phyloP scores from a whole-genome alignment of 345 rosid species.

The Melaleuca quinquenervia region DNA sequence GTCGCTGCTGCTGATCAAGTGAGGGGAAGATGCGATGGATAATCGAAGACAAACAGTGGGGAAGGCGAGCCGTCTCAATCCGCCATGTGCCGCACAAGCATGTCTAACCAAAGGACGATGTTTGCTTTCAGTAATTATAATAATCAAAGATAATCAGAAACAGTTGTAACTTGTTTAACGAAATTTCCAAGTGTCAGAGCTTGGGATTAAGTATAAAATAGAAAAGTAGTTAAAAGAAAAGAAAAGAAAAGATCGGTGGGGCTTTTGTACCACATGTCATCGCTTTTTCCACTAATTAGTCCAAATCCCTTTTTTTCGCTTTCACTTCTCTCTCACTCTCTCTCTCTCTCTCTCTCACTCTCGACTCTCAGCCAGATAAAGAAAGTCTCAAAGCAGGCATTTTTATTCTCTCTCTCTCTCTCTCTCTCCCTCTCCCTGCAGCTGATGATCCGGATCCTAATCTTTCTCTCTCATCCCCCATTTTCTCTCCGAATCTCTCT shows the following conservation, averaged over 20 bases:
- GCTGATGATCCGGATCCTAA: conserved; percentile 15
- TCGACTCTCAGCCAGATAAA: background rate
- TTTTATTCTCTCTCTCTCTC: background rate
- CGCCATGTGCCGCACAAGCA: background rate
- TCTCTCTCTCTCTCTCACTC: background rate
- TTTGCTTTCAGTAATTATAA: background rate
- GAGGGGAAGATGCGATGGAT: background rate
- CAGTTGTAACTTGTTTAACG: background rate
- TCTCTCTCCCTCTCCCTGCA: conserved; percentile 15
- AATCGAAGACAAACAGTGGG: background rate
- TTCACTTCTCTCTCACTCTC: background rate
- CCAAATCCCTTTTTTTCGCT: background rate
- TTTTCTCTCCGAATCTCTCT: background rate
- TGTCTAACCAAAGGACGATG: background rate
- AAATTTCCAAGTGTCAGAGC: background rate
- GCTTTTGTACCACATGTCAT: background rate
- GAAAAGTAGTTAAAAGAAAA: background rate
- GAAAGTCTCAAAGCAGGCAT: background rate
- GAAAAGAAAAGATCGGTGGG: background rate
- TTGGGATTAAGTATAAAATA: background rate
- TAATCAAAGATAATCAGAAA: background rate
- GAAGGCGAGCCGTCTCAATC: background rate
- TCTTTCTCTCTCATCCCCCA: background rate
- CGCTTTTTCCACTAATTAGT: background rate
- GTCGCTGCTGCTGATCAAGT: no score